Base-by-base conservation (phyloP, 805 yeast species). In the Candida boidinii region DNA sequence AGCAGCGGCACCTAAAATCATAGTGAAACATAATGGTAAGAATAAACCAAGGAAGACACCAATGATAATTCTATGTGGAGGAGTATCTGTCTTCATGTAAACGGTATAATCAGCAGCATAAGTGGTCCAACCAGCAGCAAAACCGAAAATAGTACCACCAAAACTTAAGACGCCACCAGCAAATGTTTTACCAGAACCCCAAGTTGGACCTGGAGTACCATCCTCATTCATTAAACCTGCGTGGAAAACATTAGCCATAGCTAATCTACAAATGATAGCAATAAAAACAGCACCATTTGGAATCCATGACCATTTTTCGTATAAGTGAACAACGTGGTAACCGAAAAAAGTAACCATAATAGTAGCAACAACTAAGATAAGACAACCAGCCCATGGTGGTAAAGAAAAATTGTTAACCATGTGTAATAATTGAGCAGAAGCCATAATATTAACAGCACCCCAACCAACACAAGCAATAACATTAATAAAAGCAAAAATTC, bases 51-150 rank as follows among this genome's bases (percentile, higher is more conserved):
- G 41, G 38, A 73, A 55, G 36, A 87, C 74, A 42, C 76, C 70
- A 35, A 70, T 54, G 63, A 85, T 86, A 35, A 85, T 66, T 51
- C 65, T 77, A 51, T 44, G 42, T 28, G 73, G 62, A 56, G 70
- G 71, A 42, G 79, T 74, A 49, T 72, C 68, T 47, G 70, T 64
- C 44, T 81, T 84, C 72, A 82, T 85, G 64, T 85, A 88, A 28
- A 80, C 86, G 31, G 95, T 85, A 62, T 87, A 88, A 62, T 87
- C 96, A 33, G 94, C 76, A 18, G 96, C 92, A 47, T 79, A 85
- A 14, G 95, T 79, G 36, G 94, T 75, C 96, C 96, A 87, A 41
- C 96, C 96, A 34, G 95, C 73, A 31, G 95, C 94, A 51, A 79
- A 87, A 42, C 96, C 96, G 48, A 73, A 87, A 42, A 82, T 56